These are phyloP conservation scores for Phytophthora sansomeana DNA, from an alignment of 352 stramenopile genomes.

Conservation along the genomic window DNA sequence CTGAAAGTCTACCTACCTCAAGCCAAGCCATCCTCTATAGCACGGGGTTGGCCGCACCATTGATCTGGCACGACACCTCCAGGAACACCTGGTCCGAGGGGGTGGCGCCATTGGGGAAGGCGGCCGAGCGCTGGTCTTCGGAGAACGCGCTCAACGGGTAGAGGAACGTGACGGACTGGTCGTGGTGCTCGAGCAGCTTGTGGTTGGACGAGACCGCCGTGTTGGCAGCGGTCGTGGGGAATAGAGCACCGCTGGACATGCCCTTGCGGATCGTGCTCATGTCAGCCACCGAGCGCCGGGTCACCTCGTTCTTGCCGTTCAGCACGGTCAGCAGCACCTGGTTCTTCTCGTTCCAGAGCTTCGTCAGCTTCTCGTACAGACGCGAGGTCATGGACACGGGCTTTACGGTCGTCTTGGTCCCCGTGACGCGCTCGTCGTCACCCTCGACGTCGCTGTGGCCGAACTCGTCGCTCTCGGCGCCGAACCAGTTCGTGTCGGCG, in stretches of 20 bases:
- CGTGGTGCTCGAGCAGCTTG: constrained; percentile 46
- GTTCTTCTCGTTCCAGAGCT: constrained; percentile 88
- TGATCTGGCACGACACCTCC: constrained; percentile 84
- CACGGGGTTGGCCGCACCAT: constrained; percentile 38
- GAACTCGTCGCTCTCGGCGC: constrained; percentile 58
- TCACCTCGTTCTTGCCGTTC: constrained; percentile 77
- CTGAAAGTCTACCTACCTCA: constrained; percentile 41
- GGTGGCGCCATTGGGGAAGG: constrained; percentile 28
- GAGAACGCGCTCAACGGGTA: constrained; percentile 87
- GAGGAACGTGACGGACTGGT: constrained; percentile 84
- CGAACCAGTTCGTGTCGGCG: constrained; percentile 75
- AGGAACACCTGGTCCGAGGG: constrained; percentile 71
- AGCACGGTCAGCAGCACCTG: constrained; percentile 81
- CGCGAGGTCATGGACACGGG: constrained; percentile 67
- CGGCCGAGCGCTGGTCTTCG: constrained; percentile 52
- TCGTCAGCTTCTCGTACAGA: constrained; percentile 82
- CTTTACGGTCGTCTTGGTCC: constrained; percentile 45
- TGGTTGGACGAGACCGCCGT: constrained; percentile 35
- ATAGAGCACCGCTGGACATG: constrained; percentile 71
- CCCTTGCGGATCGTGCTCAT: constrained; percentile 84
- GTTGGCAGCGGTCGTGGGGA: constrained; percentile 54
- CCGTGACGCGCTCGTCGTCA: constrained; percentile 42
- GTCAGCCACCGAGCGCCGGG: constrained; percentile 76
- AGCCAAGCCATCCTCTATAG: constrained; percentile 24
- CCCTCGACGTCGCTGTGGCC: constrained; percentile 63